Conservation (phyloP, 768 basidiomycete species). For the Xerocomellus dryophilus region DNA sequence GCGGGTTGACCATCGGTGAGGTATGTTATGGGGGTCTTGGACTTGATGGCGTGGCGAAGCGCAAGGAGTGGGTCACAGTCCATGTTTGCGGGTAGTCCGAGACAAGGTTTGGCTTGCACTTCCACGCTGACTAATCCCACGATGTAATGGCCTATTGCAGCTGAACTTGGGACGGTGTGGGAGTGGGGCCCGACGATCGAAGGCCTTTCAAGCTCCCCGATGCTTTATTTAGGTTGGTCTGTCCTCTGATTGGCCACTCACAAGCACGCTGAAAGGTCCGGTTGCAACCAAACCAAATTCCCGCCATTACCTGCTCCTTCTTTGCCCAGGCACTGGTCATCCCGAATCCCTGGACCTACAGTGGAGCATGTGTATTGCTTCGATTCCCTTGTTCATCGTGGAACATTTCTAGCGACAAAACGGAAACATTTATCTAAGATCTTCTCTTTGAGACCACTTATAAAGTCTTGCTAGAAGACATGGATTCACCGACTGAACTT, state of each 20-base stretch:
- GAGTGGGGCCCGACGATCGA: no score
- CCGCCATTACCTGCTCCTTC: background rate
- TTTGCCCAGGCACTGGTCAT: background rate
- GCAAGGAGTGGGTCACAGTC: constrained; percentile 46
- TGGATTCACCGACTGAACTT: constrained; percentile 22
- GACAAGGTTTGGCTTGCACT: no score
- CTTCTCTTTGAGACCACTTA: background rate
- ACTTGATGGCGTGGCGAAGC: constrained; percentile 62
- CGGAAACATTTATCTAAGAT: background rate
- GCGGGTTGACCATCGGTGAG: constrained; percentile 36
- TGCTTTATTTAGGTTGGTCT: constrained; percentile 12
- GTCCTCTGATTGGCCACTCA: background rate
- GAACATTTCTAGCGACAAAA: background rate
- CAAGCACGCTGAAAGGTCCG: background rate
- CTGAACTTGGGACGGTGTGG: no score
- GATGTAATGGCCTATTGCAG: no score
- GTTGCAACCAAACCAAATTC: background rate
- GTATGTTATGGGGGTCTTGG: constrained; percentile 50
- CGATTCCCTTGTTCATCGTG: background rate
- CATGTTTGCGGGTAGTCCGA: background rate
- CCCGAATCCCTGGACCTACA: background rate
- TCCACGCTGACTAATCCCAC: no score
- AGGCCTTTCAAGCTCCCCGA: background rate
- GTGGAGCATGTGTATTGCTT: constrained; percentile 4
- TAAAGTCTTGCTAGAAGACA: constrained; percentile 5